Evolutionary conservation across 768 basidiomycete genomes (phyloP).

Genomic region (Mycena rosella): DNA sequence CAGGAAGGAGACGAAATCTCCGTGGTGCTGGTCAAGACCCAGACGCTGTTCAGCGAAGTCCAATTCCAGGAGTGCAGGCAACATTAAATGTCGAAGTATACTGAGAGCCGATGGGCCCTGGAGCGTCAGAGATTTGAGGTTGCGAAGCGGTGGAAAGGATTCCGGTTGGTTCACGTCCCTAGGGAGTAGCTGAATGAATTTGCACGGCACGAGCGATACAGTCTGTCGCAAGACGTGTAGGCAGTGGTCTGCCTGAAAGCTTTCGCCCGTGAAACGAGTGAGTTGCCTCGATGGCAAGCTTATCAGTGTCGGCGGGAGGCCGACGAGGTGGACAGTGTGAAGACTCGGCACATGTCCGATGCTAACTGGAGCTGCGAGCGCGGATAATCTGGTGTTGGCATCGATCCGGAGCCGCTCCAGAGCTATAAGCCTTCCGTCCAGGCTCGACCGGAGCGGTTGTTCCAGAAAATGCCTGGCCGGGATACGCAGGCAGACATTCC

Average conservation of each 20-base stretch:
- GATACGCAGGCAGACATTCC: not conserved
- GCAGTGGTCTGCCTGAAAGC: not conserved
- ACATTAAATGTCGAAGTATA: not conserved
- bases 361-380: not conserved
- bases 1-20: too few species aligned
- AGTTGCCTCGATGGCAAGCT: slow-evolving; percentile 16
- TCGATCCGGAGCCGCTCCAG: not conserved
- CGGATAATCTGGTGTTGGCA: accelerated
- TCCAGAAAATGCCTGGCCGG: not conserved
- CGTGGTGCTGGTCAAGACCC: too few species aligned
- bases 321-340: not conserved
- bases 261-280: not conserved
- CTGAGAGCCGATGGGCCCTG: not conserved
- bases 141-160: not conserved
- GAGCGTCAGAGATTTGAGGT: not conserved
- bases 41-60: too few species aligned
- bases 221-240: not conserved
- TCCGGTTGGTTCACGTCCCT: not conserved
- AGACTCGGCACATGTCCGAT: slow-evolving; percentile 3
- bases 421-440: not conserved
- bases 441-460: not conserved
- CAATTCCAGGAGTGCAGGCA: too few species aligned
- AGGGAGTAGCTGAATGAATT: not conserved
- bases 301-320: not conserved
- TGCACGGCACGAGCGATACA: slow-evolving; percentile 6